phyloP scores from a whole-genome alignment of 1,139 yeast species.

The Taphrina deformans region DNA sequence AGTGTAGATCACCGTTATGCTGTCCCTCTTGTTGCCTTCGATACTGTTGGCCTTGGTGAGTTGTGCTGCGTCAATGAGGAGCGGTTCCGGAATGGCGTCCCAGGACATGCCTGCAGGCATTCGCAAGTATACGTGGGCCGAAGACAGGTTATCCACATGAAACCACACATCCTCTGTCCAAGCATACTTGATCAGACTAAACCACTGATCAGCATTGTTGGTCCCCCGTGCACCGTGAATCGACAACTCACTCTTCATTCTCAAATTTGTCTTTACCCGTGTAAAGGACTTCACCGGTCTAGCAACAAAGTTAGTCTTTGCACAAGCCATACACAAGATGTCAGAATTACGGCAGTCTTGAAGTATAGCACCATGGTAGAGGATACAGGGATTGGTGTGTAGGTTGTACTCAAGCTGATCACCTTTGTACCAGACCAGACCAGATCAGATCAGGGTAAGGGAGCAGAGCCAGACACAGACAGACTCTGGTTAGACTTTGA shows the following conservation, averaged over 20 bases:
- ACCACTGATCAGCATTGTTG: too few species aligned
- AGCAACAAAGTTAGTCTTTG: background rate
- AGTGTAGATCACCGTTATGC: constrained; percentile 69
- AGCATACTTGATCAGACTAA: constrained; percentile 61
- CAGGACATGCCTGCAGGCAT: constrained; percentile 52
- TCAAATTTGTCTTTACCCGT: constrained; percentile 68
- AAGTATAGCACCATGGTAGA: background rate
- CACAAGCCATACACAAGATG: background rate
- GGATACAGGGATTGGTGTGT: background rate
- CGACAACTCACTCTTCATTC: constrained; percentile 53
- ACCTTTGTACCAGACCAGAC: too few species aligned
- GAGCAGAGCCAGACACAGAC: too few species aligned
- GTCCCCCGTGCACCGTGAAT: background rate
- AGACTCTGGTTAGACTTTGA: too few species aligned
- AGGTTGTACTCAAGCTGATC: too few species aligned
- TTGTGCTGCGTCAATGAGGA: constrained; percentile 67
- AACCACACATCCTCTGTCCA: constrained; percentile 76
- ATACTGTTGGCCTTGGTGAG: constrained; percentile 79
- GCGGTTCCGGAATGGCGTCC: constrained; percentile 55
- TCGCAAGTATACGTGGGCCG: constrained; percentile 78
- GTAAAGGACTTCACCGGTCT: constrained; percentile 46
- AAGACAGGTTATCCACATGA: constrained; percentile 75
- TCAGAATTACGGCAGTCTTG: background rate
- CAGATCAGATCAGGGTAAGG: too few species aligned
- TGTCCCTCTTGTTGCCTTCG: constrained; percentile 71